Percentiles rank a stretch among this genome's conserved stretches.
Conservation (phyloP, 1,139 yeast genomes). For the Diutina rugosa region DNA sequence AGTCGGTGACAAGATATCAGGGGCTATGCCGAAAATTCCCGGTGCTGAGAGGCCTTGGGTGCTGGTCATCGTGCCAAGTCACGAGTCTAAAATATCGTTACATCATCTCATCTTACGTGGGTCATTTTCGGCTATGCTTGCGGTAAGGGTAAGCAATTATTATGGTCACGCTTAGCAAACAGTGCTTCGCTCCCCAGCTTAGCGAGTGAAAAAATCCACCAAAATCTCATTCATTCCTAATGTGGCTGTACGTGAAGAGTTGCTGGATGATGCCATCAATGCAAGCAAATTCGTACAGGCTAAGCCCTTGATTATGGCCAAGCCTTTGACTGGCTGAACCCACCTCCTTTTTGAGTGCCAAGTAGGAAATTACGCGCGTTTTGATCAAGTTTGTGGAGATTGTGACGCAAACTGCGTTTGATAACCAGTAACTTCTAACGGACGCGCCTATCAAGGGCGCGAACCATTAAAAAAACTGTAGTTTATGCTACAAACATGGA, state of each 20-base stretch:
- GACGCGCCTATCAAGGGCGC: background rate
- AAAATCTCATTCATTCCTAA: too few relatives aligned
- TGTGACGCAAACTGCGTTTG: background rate
- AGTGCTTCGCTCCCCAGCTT: background rate
- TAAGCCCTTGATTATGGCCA: background rate
- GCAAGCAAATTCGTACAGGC: background rate
- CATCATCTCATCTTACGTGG: background rate
- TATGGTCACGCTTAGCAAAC: background rate
- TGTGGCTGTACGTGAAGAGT: background rate
- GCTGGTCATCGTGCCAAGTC: background rate
- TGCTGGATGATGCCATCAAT: background rate
- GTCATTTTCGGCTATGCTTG: background rate
- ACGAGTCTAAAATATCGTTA: background rate
- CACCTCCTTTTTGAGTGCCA: background rate
- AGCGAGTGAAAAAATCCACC: background rate
- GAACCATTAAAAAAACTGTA: background rate
- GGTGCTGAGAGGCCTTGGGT: background rate
- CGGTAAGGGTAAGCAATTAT: background rate
- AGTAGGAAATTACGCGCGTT: background rate
- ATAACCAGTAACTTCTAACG: background rate
- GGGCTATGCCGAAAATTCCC: background rate
- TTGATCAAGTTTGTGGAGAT: background rate
- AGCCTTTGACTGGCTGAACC: background rate
- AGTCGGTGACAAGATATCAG: background rate
- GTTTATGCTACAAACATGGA: too few relatives aligned